These are phyloP conservation scores for Rhinocladiella mackenziei DNA, from an alignment of 2,329 filamentous ascomycete genomes.

Conservation along the genomic window DNA sequence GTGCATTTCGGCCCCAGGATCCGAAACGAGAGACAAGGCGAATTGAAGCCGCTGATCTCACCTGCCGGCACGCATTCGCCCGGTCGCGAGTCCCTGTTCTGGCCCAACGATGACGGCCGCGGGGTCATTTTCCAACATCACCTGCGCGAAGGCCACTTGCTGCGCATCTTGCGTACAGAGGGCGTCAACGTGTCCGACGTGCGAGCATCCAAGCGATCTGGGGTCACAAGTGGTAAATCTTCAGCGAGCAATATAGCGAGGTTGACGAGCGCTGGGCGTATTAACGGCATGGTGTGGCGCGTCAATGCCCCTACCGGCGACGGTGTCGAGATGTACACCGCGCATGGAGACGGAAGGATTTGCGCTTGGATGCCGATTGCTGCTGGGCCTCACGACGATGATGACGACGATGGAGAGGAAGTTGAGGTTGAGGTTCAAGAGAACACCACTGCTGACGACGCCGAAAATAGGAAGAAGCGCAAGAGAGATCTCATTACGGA, in stretches of 20 bases:
- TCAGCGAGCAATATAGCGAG: slow-evolving; percentile 11
- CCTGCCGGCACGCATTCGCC: slow-evolving; percentile 54
- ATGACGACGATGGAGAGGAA: slow-evolving; percentile 35
- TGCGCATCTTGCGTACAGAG: slow-evolving; percentile 68
- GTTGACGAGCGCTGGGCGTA: slow-evolving; percentile 53
- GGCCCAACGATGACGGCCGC: slow-evolving; percentile 67
- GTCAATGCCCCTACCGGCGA: slow-evolving; percentile 53
- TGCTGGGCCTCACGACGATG: slow-evolving; percentile 46
- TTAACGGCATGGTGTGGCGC: slow-evolving; percentile 73
- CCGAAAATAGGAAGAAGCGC: slow-evolving; percentile 50
- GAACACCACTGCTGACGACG: slow-evolving; percentile 29
- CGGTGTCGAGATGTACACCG: slow-evolving; percentile 71
- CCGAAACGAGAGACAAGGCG: slow-evolving; percentile 61
- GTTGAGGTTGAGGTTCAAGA: slow-evolving; percentile 1
- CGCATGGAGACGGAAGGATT: slow-evolving; percentile 79
- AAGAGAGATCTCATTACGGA: slow-evolving; percentile 78
- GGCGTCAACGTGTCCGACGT: slow-evolving; percentile 38
- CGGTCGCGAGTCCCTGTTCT: slow-evolving; percentile 66
- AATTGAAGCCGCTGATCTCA: slow-evolving; percentile 57
- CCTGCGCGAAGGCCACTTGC: slow-evolving; percentile 68
- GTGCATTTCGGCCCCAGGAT: slow-evolving; percentile 81
- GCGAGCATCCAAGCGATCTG: slow-evolving; percentile 21
- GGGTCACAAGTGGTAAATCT: neutral
- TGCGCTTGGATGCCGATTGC: slow-evolving; percentile 62
- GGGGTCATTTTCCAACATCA: slow-evolving; percentile 74